Conservation (phyloP, 352 stramenopile species). For the Phytophthora palmivora region DNA sequence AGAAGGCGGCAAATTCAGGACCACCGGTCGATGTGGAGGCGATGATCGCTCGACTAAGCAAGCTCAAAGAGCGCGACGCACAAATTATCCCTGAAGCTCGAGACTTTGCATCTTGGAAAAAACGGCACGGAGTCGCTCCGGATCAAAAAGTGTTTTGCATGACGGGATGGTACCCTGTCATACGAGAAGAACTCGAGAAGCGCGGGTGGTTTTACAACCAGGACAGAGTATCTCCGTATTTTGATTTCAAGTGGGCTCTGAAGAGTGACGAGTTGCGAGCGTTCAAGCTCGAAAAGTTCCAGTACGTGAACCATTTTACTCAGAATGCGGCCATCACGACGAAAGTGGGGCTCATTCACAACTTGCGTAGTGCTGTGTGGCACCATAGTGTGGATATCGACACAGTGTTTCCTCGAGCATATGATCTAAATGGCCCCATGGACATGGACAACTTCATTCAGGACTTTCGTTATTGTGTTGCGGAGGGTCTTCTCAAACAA, state of each 20-base stretch:
- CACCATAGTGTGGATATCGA: constrained; percentile 86
- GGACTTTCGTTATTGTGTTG: constrained; percentile 89
- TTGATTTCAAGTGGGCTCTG: constrained; percentile 93
- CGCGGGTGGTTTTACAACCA: constrained; percentile 92
- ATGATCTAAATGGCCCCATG: constrained; percentile 86
- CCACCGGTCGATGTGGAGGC: constrained; percentile 58
- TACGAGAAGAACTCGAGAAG: constrained; percentile 88
- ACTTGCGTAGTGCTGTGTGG: constrained; percentile 77
- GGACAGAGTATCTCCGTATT: constrained; percentile 86
- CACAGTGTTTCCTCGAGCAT: constrained; percentile 88
- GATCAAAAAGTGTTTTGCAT: constrained; percentile 92
- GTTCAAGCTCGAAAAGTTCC: constrained; percentile 81
- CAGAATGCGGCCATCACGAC: constrained; percentile 93
- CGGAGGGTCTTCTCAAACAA: constrained; percentile 87
- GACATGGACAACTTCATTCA: constrained; percentile 92
- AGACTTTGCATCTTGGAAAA: constrained; percentile 92
- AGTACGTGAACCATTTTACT: constrained; percentile 93
- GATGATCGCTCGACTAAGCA: constrained; percentile 84
- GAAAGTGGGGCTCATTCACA: constrained; percentile 91
- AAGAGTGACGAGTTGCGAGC: constrained; percentile 87
- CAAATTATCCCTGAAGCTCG: constrained; percentile 73
- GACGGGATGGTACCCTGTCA: constrained; percentile 93
- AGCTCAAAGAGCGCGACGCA: constrained; percentile 70
- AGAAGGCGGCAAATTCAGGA: constrained; percentile 30
- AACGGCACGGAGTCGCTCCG: constrained; percentile 73